Base-by-base conservation (phyloP, 2,329 filamentous ascomycete genomes). In the Neurospora sp. region DNA sequence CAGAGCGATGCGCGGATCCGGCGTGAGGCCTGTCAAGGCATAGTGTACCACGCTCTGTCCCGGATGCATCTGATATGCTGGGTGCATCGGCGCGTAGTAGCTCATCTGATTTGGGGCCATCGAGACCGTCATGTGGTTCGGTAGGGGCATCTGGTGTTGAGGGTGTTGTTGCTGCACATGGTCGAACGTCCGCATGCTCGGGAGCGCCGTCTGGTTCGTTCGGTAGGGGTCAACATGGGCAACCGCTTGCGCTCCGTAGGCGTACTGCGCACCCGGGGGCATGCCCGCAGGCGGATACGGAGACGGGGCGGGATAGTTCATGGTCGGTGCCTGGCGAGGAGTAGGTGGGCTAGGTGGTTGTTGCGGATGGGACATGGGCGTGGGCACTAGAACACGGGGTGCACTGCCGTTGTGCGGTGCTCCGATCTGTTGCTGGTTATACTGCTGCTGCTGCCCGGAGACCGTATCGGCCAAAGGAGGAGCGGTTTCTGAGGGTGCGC, bases 1-100 rank as follows among this genome's bases (percentile, higher is more conserved):
- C 66, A 85, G 73, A 66, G 85, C 77, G 68, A 80, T 79, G 66
- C 84, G 81, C 40, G 84, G 83, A 69, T 86, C 85, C 68, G 82
- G 72, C 52, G 75, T 70, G 68, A 76, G 68, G 67, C 76, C 82
- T 8, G 81, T 79, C 39, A 86, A 75, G 40, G 82, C 78, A 74
- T 85, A 85, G 70, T 84, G 80, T 72, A 80, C 78, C 74, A 82
- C 71, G 81, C 77, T 74, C 46, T 73, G 73, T 38, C 84, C 82
- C 11, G 81, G 78, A 36, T 81, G 79, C 69, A 86, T 76, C n/a
- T 80, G 80, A 71, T 86, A 82, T 9, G 80, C 75, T 70, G 80
- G 80, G 72, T 82, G 74, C 75, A 81, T 72, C 68, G 80, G 78
- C 68, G 77, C 73, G 72, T 85, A 86, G 75, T 83, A 86, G 23